phyloP scores from a whole-genome alignment of 352 stramenopile species.

The Globisporangium rhizosaccharum region DNA sequence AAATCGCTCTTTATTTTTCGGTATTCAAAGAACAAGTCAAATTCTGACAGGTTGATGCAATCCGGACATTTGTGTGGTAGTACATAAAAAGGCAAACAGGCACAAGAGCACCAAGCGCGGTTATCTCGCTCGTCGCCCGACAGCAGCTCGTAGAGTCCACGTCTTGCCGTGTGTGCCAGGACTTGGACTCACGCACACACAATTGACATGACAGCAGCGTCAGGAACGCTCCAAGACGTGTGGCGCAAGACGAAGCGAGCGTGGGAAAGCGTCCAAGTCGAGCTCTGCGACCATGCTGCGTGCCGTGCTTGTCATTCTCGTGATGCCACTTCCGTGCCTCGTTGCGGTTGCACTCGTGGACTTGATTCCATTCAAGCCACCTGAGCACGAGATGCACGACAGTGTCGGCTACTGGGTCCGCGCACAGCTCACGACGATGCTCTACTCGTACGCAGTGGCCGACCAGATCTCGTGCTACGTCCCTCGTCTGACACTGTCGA shows the following conservation, averaged over 20 bases:
- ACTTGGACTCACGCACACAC: too few relatives aligned
- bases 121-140: too few relatives aligned
- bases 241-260: neutral
- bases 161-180: too few relatives aligned
- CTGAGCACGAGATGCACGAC: neutral
- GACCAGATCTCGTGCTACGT: slow-evolving; percentile 7
- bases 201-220: too few relatives aligned
- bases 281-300: slow-evolving; percentile 20
- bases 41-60: too few relatives aligned
- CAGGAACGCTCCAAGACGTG: too few relatives aligned
- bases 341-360: neutral
- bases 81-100: too few relatives aligned
- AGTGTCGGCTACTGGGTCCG: neutral
- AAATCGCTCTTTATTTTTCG: too few relatives aligned
- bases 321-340: slow-evolving; percentile 4
- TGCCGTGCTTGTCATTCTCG: neutral
- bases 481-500: slow-evolving; percentile 15
- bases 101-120: too few relatives aligned
- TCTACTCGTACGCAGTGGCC: neutral
- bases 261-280: slow-evolving; percentile 29
- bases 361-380: slow-evolving; percentile 3
- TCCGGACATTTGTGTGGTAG: too few relatives aligned
- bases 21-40: too few relatives aligned
- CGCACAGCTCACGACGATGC: neutral
- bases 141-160: too few relatives aligned